phyloP scores from a whole-genome alignment of 805 yeast genomes.

The Hanseniaspora hatyaiensis region DNA sequence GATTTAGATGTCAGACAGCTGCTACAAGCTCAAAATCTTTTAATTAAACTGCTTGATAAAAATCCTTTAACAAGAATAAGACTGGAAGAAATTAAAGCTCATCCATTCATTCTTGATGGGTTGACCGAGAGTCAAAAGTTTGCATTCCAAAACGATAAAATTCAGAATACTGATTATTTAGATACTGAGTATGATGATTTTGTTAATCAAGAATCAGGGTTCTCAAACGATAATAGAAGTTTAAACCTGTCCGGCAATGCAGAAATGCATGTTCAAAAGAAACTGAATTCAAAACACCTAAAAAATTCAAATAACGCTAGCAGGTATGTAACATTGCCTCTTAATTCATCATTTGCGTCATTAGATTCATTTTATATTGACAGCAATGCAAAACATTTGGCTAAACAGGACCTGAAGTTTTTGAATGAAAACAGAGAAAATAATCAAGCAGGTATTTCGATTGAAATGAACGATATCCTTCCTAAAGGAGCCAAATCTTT shows the following conservation, averaged over 20 bases:
- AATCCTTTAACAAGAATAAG: conserved; percentile 58
- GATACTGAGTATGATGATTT: conserved; percentile 11
- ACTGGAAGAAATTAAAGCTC: conserved; percentile 59
- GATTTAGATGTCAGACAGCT: conserved; percentile 32
- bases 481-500: too few species aligned
- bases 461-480: conserved; percentile 2
- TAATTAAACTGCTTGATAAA: conserved; percentile 52
- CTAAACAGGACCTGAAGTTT: background rate
- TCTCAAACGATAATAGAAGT: too few species aligned
- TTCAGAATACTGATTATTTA: conserved; percentile 10
- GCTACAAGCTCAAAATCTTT: conserved; percentile 41
- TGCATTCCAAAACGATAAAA: conserved; percentile 18
- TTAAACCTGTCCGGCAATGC: too few species aligned
- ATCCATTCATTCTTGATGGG: conserved; percentile 52
- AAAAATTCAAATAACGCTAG: conserved; percentile 21
- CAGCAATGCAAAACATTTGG: conserved; percentile 29
- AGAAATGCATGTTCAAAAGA: background rate
- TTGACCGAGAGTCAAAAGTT: conserved; percentile 26
- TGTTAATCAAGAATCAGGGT: conserved; percentile 12
- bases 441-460: background rate
- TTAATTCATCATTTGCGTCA: conserved; percentile 68
- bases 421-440: background rate
- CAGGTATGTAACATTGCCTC: conserved; percentile 48
- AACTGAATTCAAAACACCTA: background rate
- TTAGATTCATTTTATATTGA: conserved; percentile 59